phyloP scores from a whole-genome alignment of 495 filamentous ascomycete genomes.

The Rusavskia elegans region DNA sequence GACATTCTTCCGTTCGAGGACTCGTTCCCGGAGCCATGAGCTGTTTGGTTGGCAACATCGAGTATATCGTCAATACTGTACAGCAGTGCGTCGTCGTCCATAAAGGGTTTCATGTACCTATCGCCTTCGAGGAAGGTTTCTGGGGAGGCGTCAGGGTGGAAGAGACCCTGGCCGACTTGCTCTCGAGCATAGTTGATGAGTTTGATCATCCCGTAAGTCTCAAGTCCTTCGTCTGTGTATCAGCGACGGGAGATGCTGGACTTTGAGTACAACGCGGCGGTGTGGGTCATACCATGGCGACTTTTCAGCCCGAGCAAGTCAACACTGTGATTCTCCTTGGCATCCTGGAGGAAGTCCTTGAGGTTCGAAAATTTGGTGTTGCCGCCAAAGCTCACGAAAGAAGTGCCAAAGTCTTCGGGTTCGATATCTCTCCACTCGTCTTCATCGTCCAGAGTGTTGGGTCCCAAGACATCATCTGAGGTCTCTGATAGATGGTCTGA shows the following conservation, averaged over 20 bases:
- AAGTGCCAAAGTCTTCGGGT: constrained; percentile 45
- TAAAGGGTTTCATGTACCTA: constrained; percentile 58
- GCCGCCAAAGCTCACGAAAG: constrained; percentile 56
- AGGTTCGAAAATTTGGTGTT: constrained; percentile 50
- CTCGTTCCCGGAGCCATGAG: constrained; percentile 7
- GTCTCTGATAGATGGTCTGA: constrained; percentile 18
- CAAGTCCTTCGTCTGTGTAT: constrained; percentile 35
- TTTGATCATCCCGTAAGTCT: constrained; percentile 72
- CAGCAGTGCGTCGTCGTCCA: constrained; percentile 83
- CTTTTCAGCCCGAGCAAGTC: constrained; percentile 54
- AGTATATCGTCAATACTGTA: constrained; percentile 68
- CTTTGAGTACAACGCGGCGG: not conserved
- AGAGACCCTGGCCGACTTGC: constrained; percentile 33
- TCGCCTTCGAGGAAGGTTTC: constrained; percentile 53
- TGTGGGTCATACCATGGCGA: constrained; percentile 34
- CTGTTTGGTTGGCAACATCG: constrained; percentile 5
- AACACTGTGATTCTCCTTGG: constrained; percentile 53
- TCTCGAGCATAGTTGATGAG: constrained; percentile 69
- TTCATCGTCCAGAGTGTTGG: constrained; percentile 23
- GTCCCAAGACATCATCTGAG: constrained; percentile 22
- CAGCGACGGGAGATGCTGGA: not conserved
- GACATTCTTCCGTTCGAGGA: not conserved
- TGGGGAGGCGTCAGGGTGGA: constrained; percentile 37
- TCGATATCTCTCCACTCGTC: constrained; percentile 73
- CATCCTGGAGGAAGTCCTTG: constrained; percentile 52